A percentile compares a stretch with the other conserved stretches of the same genome.
phyloP scores from a whole-genome alignment of 2,329 filamentous ascomycete genomes.

The Clonostachys solani region DNA sequence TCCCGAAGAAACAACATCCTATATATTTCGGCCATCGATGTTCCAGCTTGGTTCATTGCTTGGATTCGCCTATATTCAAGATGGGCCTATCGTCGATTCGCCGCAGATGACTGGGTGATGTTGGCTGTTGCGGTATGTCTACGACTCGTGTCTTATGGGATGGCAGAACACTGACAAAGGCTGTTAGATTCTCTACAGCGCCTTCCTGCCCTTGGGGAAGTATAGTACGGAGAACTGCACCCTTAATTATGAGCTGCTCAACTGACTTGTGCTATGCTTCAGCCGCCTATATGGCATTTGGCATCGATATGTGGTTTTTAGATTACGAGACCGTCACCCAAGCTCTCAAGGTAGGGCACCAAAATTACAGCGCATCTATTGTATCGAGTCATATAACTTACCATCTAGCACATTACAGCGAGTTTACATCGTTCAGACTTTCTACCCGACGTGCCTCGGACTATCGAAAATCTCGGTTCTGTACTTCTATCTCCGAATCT shows the following conservation, averaged over 20 bases:
- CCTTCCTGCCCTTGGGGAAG: constrained; percentile 23
- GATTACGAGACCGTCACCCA: constrained; percentile 13
- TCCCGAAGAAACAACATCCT: constrained; percentile 22
- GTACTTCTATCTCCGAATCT: constrained; percentile 30
- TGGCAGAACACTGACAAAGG: too few species aligned
- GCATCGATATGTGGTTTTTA: constrained; percentile 31
- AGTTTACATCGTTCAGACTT: constrained; percentile 19
- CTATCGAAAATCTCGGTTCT: constrained; percentile 33
- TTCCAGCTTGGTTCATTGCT: constrained; percentile 24
- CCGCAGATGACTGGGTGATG: constrained; percentile 34
- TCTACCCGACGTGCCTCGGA: constrained; percentile 29
- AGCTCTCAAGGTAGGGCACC: constrained; percentile 18
- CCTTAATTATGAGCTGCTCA: too few species aligned
- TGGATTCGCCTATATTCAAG: constrained; percentile 29
- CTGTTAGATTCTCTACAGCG: constrained; percentile 16
- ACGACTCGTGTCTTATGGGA: too few species aligned
- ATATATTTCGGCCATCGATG: constrained; percentile 26
- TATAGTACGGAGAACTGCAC: constrained; percentile 4
- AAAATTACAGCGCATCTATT: too few species aligned
- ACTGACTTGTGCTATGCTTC: too few species aligned
- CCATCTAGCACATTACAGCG: constrained; percentile 7
- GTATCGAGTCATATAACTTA: not conserved
- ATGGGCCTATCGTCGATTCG: constrained; percentile 21
- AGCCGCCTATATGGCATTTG: constrained; percentile 18
- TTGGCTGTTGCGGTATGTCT: constrained; percentile 6